phyloP scores from a whole-genome alignment of 306 rosid species.

The Psophocarpus tetragonolobus region DNA sequence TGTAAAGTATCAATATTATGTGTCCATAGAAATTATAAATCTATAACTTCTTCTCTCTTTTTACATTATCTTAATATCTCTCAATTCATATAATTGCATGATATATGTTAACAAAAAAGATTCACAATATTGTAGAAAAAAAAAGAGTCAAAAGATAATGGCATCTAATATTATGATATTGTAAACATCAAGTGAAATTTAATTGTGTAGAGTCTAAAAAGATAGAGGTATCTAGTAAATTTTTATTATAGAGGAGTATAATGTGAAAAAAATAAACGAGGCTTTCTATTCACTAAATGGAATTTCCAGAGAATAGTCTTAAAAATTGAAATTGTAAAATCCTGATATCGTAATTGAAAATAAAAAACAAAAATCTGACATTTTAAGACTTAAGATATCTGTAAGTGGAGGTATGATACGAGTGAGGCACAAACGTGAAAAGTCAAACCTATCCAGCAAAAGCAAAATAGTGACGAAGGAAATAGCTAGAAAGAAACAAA shows the following conservation, averaged over 20 bases:
- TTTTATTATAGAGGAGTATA: not conserved
- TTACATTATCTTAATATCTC: not conserved
- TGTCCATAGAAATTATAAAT: not conserved
- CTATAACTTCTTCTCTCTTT: not conserved
- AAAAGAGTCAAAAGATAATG: not conserved
- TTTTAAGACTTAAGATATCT: not conserved
- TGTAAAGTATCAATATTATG: not conserved
- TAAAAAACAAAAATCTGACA: not conserved
- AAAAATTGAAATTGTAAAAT: not conserved
- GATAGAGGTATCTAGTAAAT: not conserved
- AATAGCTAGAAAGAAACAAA: slow-evolving; percentile 39
- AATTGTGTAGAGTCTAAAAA: not conserved
- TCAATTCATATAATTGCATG: not conserved
- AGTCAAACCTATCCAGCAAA: slow-evolving; percentile 37
- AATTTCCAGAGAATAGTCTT: not conserved
- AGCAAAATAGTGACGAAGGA: slow-evolving; percentile 38
- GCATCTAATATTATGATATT: not conserved
- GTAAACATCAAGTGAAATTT: not conserved
- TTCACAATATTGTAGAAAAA: not conserved
- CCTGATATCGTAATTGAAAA: not conserved
- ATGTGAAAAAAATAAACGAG: not conserved
- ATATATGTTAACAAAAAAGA: not conserved
- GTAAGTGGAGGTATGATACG: not conserved
- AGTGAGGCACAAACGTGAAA: slow-evolving; percentile 28
- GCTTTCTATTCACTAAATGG: slow-evolving; percentile 6